phyloP scores from a whole-genome alignment of 2,329 filamentous ascomycete genomes.

The Sclerotinia minor region DNA sequence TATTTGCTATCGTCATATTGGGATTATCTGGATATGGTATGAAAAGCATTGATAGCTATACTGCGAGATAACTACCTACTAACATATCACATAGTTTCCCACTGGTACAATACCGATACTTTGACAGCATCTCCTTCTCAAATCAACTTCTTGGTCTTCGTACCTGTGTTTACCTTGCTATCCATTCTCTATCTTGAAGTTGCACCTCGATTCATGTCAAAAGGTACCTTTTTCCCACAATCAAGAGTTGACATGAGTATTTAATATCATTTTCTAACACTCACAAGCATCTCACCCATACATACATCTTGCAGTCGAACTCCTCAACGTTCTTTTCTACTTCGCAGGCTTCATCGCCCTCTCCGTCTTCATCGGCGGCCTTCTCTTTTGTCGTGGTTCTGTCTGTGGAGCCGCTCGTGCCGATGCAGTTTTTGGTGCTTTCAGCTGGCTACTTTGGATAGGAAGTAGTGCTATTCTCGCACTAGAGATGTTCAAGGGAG shows the following conservation, averaged over 20 bases:
- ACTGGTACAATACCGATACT: slow-evolving; percentile 61
- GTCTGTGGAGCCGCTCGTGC: slow-evolving; percentile 58
- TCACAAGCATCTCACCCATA: slow-evolving; percentile 50
- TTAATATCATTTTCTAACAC: neutral
- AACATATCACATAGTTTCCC: slow-evolving; percentile 49
- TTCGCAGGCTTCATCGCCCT: slow-evolving; percentile 61
- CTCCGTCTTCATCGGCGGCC: slow-evolving; percentile 55
- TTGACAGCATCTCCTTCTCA: slow-evolving; percentile 55
- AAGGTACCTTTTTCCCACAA: slow-evolving; percentile 29
- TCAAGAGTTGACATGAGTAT: neutral
- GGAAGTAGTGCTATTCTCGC: slow-evolving; percentile 50
- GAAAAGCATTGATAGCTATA: slow-evolving; percentile 9
- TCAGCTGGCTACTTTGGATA: slow-evolving; percentile 56
- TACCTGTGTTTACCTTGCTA: slow-evolving; percentile 54
- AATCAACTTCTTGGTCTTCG: slow-evolving; percentile 59
- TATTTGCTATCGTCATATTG: slow-evolving; percentile 50
- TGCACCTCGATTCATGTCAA: slow-evolving; percentile 46
- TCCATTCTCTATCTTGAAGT: slow-evolving; percentile 57
- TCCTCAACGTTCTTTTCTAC: slow-evolving; percentile 56
- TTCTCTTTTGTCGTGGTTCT: slow-evolving; percentile 57
- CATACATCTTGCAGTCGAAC: slow-evolving; percentile 51
- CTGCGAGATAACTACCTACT: slow-evolving; percentile 31
- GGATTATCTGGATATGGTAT: slow-evolving; percentile 53
- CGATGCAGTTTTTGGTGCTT: slow-evolving; percentile 54
- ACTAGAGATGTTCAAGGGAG: slow-evolving; percentile 50